phyloP scores from a whole-genome alignment of 73 alveolate genomes.

The Tetrahymena elliotti region DNA sequence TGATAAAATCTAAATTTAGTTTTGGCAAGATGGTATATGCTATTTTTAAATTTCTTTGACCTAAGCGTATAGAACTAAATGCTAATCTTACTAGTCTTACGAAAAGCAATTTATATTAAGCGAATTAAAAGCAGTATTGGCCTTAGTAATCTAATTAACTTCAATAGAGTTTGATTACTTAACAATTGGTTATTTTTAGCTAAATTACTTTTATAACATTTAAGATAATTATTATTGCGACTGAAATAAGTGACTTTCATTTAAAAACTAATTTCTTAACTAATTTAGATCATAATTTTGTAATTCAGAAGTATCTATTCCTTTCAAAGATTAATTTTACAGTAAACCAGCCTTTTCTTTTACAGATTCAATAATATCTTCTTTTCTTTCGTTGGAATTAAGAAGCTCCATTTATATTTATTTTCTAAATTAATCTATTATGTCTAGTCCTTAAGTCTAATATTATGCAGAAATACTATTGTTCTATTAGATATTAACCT shows the following conservation, averaged over 20 bases:
- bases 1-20: not conserved
- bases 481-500: not conserved
- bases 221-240: too few species aligned
- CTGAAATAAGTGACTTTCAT: not conserved
- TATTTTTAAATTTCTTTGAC: not conserved
- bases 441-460: not conserved
- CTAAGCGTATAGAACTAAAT: not conserved
- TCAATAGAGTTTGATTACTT: not conserved
- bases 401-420: not conserved
- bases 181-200: not conserved
- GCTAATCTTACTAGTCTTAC: not conserved
- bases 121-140: not conserved
- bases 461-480: not conserved
- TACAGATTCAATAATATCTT: not conserved
- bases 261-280: not conserved
- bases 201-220: too few species aligned
- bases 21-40: not conserved
- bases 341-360: not conserved
- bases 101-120: too few species aligned
- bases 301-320: not conserved
- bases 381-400: not conserved
- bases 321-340: not conserved
- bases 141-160: not conserved
- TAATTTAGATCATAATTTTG: not conserved
- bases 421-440: not conserved